Conservation (phyloP, 2,329 filamentous ascomycete species). For the Sclerotinia minor region DNA sequence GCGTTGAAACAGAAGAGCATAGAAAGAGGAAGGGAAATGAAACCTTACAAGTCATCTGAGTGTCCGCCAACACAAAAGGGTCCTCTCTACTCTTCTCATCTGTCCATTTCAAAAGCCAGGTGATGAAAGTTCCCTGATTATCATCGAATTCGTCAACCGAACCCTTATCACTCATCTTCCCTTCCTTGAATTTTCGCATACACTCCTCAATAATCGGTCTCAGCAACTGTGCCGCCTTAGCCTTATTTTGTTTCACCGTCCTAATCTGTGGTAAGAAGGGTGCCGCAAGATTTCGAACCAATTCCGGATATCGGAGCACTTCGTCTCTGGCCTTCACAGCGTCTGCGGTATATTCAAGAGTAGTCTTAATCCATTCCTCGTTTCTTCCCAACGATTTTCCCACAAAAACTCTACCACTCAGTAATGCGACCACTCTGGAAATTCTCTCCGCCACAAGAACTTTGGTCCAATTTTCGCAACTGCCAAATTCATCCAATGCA, state of each 20-base stretch:
- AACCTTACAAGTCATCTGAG: background rate
- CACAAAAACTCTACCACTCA: conserved; percentile 22
- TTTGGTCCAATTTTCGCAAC: conserved; percentile 33
- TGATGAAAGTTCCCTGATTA: conserved; percentile 5
- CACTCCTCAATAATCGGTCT: conserved; percentile 13
- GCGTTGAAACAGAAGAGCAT: too few species aligned
- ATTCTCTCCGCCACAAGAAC: background rate
- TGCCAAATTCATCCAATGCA: conserved; percentile 33
- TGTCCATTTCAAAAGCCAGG: conserved; percentile 19
- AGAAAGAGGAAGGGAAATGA: background rate
- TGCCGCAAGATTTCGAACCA: background rate
- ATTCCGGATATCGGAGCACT: background rate
- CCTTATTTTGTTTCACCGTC: background rate
- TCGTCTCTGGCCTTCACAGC: background rate
- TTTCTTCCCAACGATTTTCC: conserved; percentile 9
- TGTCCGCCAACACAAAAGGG: background rate
- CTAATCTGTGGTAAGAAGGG: conserved; percentile 14
- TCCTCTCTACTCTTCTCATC: conserved; percentile 7
- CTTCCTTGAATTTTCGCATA: background rate
- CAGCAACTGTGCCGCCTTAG: background rate
- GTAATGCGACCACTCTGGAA: background rate
- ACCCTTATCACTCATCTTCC: background rate
- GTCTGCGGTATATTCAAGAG: conserved; percentile 6
- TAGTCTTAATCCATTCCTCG: conserved; percentile 10
- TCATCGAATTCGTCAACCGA: background rate